Conservation (phyloP, 2,329 filamentous ascomycete species). For the Aureobasidium sp. region DNA sequence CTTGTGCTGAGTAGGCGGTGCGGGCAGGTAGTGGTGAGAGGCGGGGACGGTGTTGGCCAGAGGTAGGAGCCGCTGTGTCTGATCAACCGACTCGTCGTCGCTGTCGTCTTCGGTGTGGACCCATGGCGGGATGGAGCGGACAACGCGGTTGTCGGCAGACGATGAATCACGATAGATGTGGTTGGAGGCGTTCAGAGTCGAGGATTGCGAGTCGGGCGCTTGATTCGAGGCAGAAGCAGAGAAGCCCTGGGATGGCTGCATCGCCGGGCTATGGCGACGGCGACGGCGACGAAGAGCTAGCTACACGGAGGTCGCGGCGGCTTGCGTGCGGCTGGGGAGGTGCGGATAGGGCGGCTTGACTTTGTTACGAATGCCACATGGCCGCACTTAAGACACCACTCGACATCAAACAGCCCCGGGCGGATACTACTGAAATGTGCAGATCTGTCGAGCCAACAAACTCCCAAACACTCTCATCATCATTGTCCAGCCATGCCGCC, state of each 20-base stretch:
- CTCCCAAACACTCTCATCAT: conserved; percentile 15
- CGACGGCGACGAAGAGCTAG: neutral
- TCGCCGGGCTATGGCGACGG: conserved; percentile 14
- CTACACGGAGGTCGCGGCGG: neutral
- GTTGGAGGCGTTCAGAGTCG: conserved; percentile 19
- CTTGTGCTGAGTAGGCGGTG: conserved; percentile 26
- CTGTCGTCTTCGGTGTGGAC: conserved; percentile 29
- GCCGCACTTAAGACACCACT: neutral
- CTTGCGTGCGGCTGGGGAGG: neutral
- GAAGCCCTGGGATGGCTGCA: conserved; percentile 16
- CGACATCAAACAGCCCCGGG: neutral
- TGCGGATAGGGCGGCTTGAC: conserved; percentile 1
- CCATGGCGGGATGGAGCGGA: conserved; percentile 31
- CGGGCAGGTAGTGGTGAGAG: conserved; percentile 21
- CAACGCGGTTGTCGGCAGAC: conserved; percentile 16
- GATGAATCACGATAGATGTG: neutral
- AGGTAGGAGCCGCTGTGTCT: conserved; percentile 18
- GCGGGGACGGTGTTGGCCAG: conserved; percentile 20
- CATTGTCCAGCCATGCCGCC: conserved; percentile 9
- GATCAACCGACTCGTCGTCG: conserved; percentile 19
- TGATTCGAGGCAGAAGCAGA: conserved; percentile 12
- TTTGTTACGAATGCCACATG: conserved; percentile 15
- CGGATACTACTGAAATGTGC: neutral
- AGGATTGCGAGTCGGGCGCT: conserved; percentile 19
- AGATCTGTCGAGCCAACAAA: too few relatives aligned